These are phyloP conservation scores for Wallacemonas sp. DNA, from an alignment of 208 protist genomes.

Conservation along the genomic window DNA sequence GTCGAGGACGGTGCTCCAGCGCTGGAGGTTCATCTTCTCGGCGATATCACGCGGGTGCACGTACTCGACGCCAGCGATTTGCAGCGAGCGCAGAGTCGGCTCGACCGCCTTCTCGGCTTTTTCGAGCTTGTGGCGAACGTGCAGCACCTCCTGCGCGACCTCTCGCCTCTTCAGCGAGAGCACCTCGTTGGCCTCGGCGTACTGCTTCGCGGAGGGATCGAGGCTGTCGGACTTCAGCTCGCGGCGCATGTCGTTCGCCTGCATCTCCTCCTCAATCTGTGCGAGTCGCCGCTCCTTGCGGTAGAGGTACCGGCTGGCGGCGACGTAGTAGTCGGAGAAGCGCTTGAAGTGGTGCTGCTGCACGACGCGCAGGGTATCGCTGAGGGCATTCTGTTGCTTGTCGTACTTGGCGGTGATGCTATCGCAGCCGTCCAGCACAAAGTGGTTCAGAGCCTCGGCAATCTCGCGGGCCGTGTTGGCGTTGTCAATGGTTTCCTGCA, in stretches of 20 bases:
- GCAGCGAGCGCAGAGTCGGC: constrained; percentile 70
- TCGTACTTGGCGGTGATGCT: constrained; percentile 86
- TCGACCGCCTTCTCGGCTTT: constrained; percentile 68
- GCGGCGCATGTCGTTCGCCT: constrained; percentile 65
- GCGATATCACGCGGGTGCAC: constrained; percentile 82
- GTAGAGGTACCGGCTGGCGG: constrained; percentile 81
- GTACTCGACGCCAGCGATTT: constrained; percentile 67
- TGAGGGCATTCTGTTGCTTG: constrained; percentile 80
- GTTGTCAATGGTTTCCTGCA: constrained; percentile 88
- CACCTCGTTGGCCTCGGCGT: constrained; percentile 66
- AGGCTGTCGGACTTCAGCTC: constrained; percentile 73
- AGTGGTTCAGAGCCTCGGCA: constrained; percentile 82
- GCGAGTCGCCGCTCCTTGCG: constrained; percentile 76
- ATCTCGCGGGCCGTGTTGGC: constrained; percentile 70
- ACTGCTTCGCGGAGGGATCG: constrained; percentile 76
- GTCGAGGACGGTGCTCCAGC: constrained; percentile 79
- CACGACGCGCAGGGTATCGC: constrained; percentile 78
- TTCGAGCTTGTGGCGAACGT: constrained; percentile 65
- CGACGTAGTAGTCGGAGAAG: constrained; percentile 91
- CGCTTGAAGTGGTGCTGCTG: constrained; percentile 87
- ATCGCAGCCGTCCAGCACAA: constrained; percentile 89
- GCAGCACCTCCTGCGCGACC: constrained; percentile 69
- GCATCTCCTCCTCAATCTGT: constrained; percentile 79
- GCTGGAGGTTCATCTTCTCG: constrained; percentile 80
- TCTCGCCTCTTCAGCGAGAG: constrained; percentile 56